phyloP scores from a whole-genome alignment of 352 stramenopile genomes.

The Globisporangium megalacanthum region DNA sequence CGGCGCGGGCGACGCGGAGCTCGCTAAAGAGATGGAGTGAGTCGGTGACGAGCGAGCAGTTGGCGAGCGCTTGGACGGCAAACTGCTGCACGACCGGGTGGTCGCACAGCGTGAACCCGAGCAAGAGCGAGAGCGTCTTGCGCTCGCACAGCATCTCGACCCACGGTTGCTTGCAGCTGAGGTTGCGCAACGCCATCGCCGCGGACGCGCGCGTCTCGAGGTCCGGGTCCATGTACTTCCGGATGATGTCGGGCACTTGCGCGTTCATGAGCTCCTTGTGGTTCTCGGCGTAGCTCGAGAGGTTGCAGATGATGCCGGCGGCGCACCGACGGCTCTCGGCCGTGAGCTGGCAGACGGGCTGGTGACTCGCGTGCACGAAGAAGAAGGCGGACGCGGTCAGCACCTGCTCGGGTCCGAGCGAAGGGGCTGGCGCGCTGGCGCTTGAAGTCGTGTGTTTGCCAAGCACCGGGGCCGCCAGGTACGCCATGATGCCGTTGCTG shows the following conservation, averaged over 20 bases:
- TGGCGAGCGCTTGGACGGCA: slow-evolving; percentile 56
- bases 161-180: slow-evolving; percentile 67
- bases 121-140: slow-evolving; percentile 54
- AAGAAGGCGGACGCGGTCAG: slow-evolving; percentile 12
- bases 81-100: slow-evolving; percentile 59
- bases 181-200: slow-evolving; percentile 67
- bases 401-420: slow-evolving; percentile 1
- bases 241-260: slow-evolving; percentile 62
- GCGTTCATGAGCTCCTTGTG: slow-evolving; percentile 77
- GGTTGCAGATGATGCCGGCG: slow-evolving; percentile 71
- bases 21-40: slow-evolving; percentile 70
- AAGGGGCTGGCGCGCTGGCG: neutral
- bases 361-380: slow-evolving; percentile 5
- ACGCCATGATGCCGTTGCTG: slow-evolving; percentile 66
- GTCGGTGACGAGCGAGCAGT: slow-evolving; percentile 73
- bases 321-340: slow-evolving; percentile 45
- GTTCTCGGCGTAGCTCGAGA: slow-evolving; percentile 70
- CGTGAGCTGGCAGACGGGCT: slow-evolving; percentile 17
- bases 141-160: slow-evolving; percentile 79
- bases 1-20: slow-evolving; percentile 42
- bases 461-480: slow-evolving; percentile 45
- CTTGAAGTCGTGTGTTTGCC: slow-evolving; percentile 17
- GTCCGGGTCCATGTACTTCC: slow-evolving; percentile 65
- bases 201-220: slow-evolving; percentile 61
- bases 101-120: slow-evolving; percentile 46